These are phyloP conservation scores for Fallopia convolvulus DNA, from an alignment of 148 eudicot species.

Conservation along the genomic window DNA sequence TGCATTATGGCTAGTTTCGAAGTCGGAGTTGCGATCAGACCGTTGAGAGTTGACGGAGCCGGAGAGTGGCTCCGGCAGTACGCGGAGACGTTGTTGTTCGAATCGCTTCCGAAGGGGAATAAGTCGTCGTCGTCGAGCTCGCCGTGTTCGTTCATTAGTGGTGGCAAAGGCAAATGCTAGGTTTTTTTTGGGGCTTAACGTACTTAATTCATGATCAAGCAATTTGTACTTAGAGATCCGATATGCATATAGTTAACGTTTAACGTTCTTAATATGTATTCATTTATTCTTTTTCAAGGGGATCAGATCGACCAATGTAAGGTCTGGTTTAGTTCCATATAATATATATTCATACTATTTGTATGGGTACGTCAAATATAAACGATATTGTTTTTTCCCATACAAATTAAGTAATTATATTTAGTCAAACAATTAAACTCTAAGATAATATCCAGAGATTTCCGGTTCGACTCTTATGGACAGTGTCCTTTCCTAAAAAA, in stretches of 20 bases:
- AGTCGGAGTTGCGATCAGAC: neutral
- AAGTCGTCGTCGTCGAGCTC: neutral
- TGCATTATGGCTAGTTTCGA: neutral
- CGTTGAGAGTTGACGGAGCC: neutral
- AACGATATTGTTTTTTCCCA: no score
- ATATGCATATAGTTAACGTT: no score
- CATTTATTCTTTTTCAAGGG: neutral
- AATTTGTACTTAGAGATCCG: neutral
- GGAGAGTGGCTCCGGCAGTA: neutral
- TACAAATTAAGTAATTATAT: no score
- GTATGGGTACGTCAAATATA: no score
- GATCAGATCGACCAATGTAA: neutral
- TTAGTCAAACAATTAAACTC: no score
- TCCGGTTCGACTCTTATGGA: no score
- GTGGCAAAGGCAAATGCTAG: neutral
- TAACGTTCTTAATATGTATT: neutral
- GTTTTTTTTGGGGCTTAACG: neutral
- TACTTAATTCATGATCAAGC: neutral
- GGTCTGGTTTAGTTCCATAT: no score
- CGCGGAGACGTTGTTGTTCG: neutral
- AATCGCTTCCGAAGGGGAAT: neutral
- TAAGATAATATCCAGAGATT: no score
- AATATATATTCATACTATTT: no score
- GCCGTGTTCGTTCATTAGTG: neutral
- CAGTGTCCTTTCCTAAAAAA: no score